These are phyloP conservation scores for Macrolepiota albuminosa DNA, from an alignment of 768 basidiomycete species.

Conservation along the genomic window DNA sequence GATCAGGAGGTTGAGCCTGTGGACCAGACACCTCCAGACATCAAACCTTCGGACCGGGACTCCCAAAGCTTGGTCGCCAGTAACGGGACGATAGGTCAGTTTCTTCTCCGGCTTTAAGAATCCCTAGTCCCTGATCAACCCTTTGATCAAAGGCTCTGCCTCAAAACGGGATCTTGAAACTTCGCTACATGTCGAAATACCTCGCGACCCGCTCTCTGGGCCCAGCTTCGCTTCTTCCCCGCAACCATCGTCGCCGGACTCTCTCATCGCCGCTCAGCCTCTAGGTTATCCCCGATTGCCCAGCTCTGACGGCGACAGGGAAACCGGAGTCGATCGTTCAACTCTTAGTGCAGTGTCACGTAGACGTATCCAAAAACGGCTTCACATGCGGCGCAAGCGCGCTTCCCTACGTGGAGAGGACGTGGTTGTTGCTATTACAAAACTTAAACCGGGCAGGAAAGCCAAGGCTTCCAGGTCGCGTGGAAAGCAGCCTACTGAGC, in stretches of 20 bases:
- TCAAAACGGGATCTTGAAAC: neutral
- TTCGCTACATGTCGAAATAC: constrained; percentile 1
- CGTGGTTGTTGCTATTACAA: constrained; percentile 23
- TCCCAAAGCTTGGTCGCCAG: constrained; percentile 5
- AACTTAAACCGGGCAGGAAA: constrained; percentile 34
- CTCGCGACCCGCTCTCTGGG: neutral
- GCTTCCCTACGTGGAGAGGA: constrained; percentile 40
- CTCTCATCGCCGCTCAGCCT: constrained; percentile 4
- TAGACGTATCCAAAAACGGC: constrained; percentile 53
- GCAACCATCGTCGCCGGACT: neutral
- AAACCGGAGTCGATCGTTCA: constrained; percentile 14
- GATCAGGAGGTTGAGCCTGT: constrained; percentile 11
- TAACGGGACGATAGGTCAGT: constrained; percentile 13
- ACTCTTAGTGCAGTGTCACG: constrained; percentile 43
- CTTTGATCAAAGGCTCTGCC: neutral
- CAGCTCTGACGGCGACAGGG: constrained; percentile 8
- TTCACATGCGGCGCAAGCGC: constrained; percentile 71
- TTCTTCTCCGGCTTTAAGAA: constrained; percentile 1
- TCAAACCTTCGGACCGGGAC: constrained; percentile 8
- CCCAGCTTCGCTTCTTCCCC: constrained; percentile 4
- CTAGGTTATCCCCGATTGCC: constrained; percentile 2
- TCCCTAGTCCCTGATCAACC: constrained; percentile 7
- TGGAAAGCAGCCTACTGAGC: neutral
- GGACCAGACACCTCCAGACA: neutral
- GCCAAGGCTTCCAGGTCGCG: constrained; percentile 16